Evolutionary conservation across 768 basidiomycete genomes (phyloP).

Genomic region (Pulveroboletus sp.): DNA sequence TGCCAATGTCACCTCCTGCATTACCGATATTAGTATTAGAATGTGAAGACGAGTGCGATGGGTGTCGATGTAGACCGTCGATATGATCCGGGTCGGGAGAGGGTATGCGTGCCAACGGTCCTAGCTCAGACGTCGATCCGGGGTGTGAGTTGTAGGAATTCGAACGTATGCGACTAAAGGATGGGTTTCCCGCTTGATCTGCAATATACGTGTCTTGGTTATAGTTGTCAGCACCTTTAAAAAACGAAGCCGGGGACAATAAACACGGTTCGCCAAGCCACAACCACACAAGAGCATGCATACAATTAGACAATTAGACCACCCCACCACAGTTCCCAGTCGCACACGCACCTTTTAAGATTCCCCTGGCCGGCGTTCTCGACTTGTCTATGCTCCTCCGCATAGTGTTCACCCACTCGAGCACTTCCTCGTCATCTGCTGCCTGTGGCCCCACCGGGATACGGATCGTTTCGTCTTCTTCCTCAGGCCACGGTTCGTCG

Average conservation of each 20-base stretch:
- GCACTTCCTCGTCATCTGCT: conserved; percentile 53
- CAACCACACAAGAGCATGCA: neutral
- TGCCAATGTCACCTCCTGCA: conserved; percentile 29
- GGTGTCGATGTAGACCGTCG: conserved; percentile 76
- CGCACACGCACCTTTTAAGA: conserved; percentile 61
- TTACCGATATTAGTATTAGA: conserved; percentile 19
- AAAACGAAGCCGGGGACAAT: neutral
- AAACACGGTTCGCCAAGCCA: neutral
- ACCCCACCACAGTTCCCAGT: neutral
- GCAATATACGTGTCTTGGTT: conserved; percentile 54
- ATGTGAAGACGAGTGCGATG: conserved; percentile 48
- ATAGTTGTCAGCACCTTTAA: conserved; percentile 62
- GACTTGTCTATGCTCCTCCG: conserved; percentile 68
- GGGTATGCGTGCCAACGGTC: conserved; percentile 78
- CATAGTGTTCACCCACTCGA: conserved; percentile 74
- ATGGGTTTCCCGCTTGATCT: conserved; percentile 37
- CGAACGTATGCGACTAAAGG: conserved; percentile 58
- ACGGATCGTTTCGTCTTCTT: conserved; percentile 73
- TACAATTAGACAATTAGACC: conserved; percentile 6
- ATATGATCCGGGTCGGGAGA: conserved; percentile 83
- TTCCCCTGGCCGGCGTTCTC: conserved; percentile 69
- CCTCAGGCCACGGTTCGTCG: conserved; percentile 73
- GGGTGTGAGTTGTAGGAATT: conserved; percentile 72
- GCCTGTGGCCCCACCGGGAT: conserved; percentile 9
- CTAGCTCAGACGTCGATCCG: conserved; percentile 47